Evolutionary conservation across 225 moss, liverwort and hornwort genomes (phyloP).

Genomic region (Pseudisothecium myosuroides): DNA sequence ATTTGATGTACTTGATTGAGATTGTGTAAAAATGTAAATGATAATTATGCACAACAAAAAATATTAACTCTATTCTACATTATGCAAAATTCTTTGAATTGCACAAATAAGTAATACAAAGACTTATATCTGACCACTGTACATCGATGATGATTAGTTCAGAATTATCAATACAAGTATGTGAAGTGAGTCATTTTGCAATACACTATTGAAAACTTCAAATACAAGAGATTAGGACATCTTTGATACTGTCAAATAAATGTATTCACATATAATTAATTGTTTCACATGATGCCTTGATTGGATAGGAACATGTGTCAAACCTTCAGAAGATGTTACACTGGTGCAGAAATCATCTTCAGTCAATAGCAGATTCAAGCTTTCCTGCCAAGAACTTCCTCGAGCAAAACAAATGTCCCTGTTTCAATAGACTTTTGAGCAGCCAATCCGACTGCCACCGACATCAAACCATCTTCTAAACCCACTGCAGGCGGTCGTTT

Average conservation of each 20-base stretch:
- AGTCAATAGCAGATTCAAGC: neutral
- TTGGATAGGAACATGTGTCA: neutral
- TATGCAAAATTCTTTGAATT: neutral
- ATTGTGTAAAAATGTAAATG: neutral
- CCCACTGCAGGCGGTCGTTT: conserved; percentile 38
- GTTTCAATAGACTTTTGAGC: conserved; percentile 63
- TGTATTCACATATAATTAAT: neutral
- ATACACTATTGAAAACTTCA: neutral
- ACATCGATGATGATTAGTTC: neutral
- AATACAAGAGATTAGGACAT: neutral
- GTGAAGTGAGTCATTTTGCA: neutral
- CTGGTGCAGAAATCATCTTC: neutral
- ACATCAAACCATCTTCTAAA: conserved; percentile 52
- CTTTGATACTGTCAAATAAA: neutral
- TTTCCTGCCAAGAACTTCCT: conserved; percentile 7
- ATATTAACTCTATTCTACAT: neutral
- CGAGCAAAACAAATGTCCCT: conserved; percentile 31
- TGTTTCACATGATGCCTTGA: neutral
- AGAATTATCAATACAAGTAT: neutral
- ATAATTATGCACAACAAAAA: neutral
- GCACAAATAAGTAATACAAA: neutral
- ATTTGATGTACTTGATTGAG: neutral
- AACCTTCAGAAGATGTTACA: neutral
- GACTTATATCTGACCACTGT: neutral
- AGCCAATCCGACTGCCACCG: conserved; percentile 71